Conservation (phyloP, 352 stramenopile species). For the Globisporangium okanoganense region DNA sequence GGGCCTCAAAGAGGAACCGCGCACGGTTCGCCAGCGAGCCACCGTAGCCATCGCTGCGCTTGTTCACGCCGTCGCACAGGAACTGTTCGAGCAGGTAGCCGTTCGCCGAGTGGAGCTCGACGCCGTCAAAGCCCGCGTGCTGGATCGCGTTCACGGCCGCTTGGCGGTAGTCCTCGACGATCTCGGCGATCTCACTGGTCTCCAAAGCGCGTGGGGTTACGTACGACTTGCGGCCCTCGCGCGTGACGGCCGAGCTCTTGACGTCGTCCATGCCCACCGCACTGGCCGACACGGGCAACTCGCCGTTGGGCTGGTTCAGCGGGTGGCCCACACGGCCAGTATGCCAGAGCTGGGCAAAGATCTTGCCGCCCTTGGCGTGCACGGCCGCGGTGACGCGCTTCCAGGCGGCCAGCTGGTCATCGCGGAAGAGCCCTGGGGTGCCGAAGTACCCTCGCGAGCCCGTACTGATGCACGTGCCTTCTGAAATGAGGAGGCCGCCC, state of each 20-base stretch:
- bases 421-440: constrained; percentile 43
- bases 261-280: constrained; percentile 18
- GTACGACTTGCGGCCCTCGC: constrained; percentile 23
- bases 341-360: constrained; percentile 87
- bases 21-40: constrained; percentile 67
- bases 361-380: constrained; percentile 70
- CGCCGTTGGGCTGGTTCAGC: constrained; percentile 45
- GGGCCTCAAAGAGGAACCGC: constrained; percentile 49
- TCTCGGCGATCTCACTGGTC: constrained; percentile 50
- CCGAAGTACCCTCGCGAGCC: constrained; percentile 35
- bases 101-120: constrained; percentile 86
- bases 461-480: constrained; percentile 51
- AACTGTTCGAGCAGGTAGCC: constrained; percentile 90
- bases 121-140: constrained; percentile 84
- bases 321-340: constrained; percentile 65
- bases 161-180: constrained; percentile 55
- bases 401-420: constrained; percentile 49
- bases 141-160: constrained; percentile 44
- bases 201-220: constrained; percentile 50
- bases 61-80: constrained; percentile 58
- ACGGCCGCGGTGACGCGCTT: constrained; percentile 59
- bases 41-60: constrained; percentile 73
- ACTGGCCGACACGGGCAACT: constrained; percentile 44
- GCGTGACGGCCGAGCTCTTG: constrained; percentile 16
- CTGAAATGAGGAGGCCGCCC: constrained; percentile 56